Evolutionary conservation across 176 grass and related monocot species (phyloP), one percentile per base, ranked within the genome.

Genomic region (Eremochloa ophiuroides): DNA sequence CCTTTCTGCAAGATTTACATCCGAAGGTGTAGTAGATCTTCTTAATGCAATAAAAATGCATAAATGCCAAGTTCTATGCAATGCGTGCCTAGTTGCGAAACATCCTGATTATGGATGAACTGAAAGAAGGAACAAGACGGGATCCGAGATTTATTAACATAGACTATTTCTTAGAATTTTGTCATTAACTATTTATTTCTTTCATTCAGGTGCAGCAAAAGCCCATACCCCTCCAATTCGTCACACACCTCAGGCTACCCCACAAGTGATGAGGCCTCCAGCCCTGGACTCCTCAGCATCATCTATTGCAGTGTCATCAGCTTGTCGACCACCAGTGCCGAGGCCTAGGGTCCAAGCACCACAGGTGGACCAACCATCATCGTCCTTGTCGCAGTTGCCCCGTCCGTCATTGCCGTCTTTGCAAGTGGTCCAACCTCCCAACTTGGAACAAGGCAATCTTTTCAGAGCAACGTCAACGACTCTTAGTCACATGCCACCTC

Each of bases 241-340:
- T 43, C 90, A 71, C 43, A 67, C 66, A 79, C 61, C 71, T 34
- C 87, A 83, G 76, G 64, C 62, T 74, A 75, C 86, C 35, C 92
- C n/a, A n/a, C 92, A 91, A 59, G 29, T 89, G 0, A 44, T 25
- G 46, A n/a, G n/a, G n/a, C n/a, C n/a, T n/a, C n/a, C n/a, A n/a
- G n/a, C n/a, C n/a, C n/a, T n/a, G n/a, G n/a, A n/a, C n/a, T 59
- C 59, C 1, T 69, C 60, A 47, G 28, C 76, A 61, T 62, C 66
- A 30, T 26, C 74, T 68, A 29, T 47, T 66, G 74, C 23, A 20
- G 27, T 27, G 7, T 62, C 71, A n/a, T 71, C 82, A 73, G 29
- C 26, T 75, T 46, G 31, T 76, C 77, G 41, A 80, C 41, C 82
- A 37, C 44, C 73, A 56, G 46, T 60, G 20, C 43, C 28, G 13